These are phyloP conservation scores for Penicillium fimorum DNA, from an alignment of 495 filamentous ascomycete genomes.

Conservation along the genomic window DNA sequence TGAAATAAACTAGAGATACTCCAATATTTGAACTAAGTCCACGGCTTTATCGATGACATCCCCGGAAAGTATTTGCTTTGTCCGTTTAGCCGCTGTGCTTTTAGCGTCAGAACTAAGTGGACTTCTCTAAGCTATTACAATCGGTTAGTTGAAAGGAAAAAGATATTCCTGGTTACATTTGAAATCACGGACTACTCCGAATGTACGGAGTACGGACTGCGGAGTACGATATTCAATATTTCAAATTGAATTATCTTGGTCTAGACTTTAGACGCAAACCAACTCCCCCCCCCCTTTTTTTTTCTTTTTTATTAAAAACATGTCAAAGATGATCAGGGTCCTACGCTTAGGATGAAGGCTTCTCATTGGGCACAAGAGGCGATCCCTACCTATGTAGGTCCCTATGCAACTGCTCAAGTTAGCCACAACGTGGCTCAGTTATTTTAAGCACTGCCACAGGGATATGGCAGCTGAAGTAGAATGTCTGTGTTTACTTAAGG, in stretches of 20 bases:
- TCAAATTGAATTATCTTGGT: background rate
- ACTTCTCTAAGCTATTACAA: background rate
- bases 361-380: background rate
- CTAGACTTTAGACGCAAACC: slow-evolving; percentile 6
- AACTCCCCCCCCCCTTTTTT: background rate
- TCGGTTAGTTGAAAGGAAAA: background rate
- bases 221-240: background rate
- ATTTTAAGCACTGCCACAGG: slow-evolving; percentile 8
- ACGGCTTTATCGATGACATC: background rate
- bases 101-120: background rate
- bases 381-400: background rate
- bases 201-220: background rate
- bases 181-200: slow-evolving; percentile 8
- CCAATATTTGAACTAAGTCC: background rate
- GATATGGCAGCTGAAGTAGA: background rate
- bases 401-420: background rate
- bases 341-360: background rate
- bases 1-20: background rate
- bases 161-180: slow-evolving; percentile 4
- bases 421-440: slow-evolving; percentile 19
- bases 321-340: background rate
- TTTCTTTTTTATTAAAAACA: background rate
- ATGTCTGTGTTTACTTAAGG: background rate
- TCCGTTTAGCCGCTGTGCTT: slow-evolving; percentile 1
- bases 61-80: background rate